These are phyloP conservation scores for Lachnellula arida DNA, from an alignment of 2,329 filamentous ascomycete species.

Conservation along the genomic window DNA sequence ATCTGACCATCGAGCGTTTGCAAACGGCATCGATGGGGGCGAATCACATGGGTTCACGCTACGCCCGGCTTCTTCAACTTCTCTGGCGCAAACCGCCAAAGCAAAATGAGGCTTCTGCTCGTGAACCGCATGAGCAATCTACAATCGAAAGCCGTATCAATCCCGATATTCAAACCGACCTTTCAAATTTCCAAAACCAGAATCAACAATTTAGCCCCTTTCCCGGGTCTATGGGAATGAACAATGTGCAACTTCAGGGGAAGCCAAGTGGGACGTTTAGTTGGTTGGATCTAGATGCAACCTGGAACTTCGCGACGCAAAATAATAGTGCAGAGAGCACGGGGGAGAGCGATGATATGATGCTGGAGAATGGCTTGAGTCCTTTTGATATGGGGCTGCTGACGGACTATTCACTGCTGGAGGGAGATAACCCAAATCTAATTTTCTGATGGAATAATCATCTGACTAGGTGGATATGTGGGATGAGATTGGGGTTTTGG, in stretches of 20 bases:
- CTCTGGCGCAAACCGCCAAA: conserved; percentile 47
- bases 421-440: conserved; percentile 26
- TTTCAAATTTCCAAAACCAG: neutral
- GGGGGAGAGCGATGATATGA: conserved; percentile 17
- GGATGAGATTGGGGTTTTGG: neutral
- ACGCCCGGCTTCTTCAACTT: conserved; percentile 55
- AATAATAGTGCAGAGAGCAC: conserved; percentile 19
- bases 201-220: conserved; percentile 2
- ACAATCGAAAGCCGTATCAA: neutral
- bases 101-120: neutral
- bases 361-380: conserved; percentile 12
- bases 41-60: conserved; percentile 57
- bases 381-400: conserved; percentile 19
- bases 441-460: conserved; percentile 16
- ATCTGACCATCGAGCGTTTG: conserved; percentile 53
- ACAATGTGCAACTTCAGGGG: neutral
- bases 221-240: conserved; percentile 2
- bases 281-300: conserved; percentile 30
- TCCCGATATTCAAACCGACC: neutral
- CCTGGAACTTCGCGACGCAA: conserved; percentile 30
- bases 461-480: neutral
- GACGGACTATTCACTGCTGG: conserved; percentile 25
- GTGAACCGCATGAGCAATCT: neutral
- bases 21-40: conserved; percentile 52
- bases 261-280: conserved; percentile 18